Base-by-base conservation (phyloP, 306 rosid genomes). In the Cicer yamashitae region DNA sequence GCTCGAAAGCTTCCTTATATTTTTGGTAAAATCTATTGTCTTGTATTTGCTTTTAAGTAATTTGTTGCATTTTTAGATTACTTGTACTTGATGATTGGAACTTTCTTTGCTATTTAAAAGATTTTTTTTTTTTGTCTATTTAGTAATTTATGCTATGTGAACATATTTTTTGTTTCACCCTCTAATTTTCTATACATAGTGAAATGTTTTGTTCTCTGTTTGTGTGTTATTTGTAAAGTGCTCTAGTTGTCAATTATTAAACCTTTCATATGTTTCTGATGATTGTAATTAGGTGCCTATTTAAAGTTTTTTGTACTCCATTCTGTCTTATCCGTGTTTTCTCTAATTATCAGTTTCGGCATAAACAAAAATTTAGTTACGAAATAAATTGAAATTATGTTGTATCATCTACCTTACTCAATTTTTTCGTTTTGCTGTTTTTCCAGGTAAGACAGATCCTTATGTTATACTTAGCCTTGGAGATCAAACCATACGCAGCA, bases 361-460 rank as follows among this genome's bases (percentile, higher is more conserved):
- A 20, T 56, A 60, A 65, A 57, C 60, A 38, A 10, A 37, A 54
- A 61, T 7, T 44, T n/a, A 45, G 41, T 37, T 68, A 34, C 38
- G 20, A 37, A 59, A 70, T 54, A 47, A 4, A 57, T 15, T 62
- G 71, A 47, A 45, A 59, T 68, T 68, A 46, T 63, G 57, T 58
- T 59, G n/a, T 52, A 48, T 43, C 52, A 12, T 45, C 53, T 67
- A 37, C 45, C 50, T 12, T 37, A 11, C 73, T 71, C 67, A 65
- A 67, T 70, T 25, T 41, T 41, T 34, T 18, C 11, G 0, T 50
- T 56, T 22, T 43, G 11, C 68, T 46, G 12, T 38, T 50, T 78
- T 87, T 64, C 22, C 86, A 96, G 99, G 97, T 47, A 96, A 96
- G 85, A 96, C 99, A 11, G 99, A 96, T 83, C 99, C 99, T 6